Conservation (phyloP, 495 filamentous ascomycete genomes). For the Neurospora sublineolata region DNA sequence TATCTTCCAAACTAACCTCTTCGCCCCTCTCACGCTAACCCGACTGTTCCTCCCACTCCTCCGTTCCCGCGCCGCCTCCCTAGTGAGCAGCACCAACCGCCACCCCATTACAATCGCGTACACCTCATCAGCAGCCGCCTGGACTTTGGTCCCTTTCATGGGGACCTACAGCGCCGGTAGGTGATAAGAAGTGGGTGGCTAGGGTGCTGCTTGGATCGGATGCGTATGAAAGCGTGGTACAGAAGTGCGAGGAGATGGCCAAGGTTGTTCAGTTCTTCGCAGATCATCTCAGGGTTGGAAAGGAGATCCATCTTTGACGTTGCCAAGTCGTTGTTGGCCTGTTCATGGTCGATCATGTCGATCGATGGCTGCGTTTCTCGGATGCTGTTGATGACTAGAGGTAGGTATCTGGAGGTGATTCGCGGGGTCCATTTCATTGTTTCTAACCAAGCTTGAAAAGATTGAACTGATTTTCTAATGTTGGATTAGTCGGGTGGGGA, state of each 20-base stretch:
- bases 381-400: not conserved
- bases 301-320: not conserved
- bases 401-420: not conserved
- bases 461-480: not conserved
- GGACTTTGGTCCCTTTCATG: constrained; percentile 28
- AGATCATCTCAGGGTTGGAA: not conserved
- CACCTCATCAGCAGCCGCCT: constrained; percentile 26
- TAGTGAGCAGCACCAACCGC: constrained; percentile 4
- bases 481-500: not conserved
- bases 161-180: constrained; percentile 30
- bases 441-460: not conserved
- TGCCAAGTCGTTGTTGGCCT: not conserved
- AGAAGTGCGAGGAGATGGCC: constrained; percentile 12
- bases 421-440: not conserved
- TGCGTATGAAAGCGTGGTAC: constrained; percentile 5
- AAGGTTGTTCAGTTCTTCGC: not conserved
- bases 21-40: constrained; percentile 25
- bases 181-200: constrained; percentile 8
- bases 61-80: constrained; percentile 15
- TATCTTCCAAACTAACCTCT: constrained; percentile 29
- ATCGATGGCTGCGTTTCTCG: not conserved
- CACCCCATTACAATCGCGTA: constrained; percentile 10
- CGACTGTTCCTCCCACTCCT: constrained; percentile 18
- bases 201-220: constrained; percentile 15
- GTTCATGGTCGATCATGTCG: not conserved